Conservation (phyloP, 2,329 filamentous ascomycete genomes). For the Endocalyx cinctus region DNA sequence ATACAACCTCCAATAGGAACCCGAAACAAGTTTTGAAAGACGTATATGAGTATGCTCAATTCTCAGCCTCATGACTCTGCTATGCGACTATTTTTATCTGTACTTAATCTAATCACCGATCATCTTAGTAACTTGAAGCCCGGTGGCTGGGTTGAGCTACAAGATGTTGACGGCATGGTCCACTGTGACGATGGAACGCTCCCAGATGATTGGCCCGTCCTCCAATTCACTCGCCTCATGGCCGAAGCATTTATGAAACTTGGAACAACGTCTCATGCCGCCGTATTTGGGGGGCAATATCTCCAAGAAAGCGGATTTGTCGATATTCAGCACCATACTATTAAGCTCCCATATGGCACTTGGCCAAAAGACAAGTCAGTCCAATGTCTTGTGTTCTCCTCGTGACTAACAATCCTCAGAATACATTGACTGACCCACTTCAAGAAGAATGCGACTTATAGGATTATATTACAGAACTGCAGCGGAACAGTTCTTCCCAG, state of each 20-base stretch:
- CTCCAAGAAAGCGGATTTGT: slow-evolving; percentile 21
- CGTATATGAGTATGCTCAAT: slow-evolving; percentile 16
- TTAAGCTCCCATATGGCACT: slow-evolving; percentile 22
- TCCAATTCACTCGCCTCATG: slow-evolving; percentile 30
- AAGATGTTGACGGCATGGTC: slow-evolving; percentile 38
- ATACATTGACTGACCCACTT: too few species aligned
- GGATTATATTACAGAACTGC: slow-evolving; percentile 38
- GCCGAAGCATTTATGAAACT: slow-evolving; percentile 33
- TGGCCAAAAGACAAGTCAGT: slow-evolving; percentile 22
- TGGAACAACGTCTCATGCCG: slow-evolving; percentile 33
- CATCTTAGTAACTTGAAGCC: slow-evolving; percentile 32
- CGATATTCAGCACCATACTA: slow-evolving; percentile 16
- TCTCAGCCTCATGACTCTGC: too few species aligned
- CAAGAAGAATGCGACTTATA: slow-evolving; percentile 33
- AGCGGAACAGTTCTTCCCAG: slow-evolving; percentile 37
- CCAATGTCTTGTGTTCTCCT: not conserved
- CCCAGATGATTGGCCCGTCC: slow-evolving; percentile 26
- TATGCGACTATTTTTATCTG: too few species aligned
- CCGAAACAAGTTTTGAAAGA: slow-evolving; percentile 16
- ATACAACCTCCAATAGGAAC: too few species aligned
- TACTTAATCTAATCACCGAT: slow-evolving; percentile 11
- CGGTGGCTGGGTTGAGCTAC: slow-evolving; percentile 42
- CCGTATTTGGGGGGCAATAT: slow-evolving; percentile 32
- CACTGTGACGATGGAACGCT: slow-evolving; percentile 32
- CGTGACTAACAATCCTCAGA: too few species aligned